A percentile compares a stretch with the other conserved stretches of the same genome.
These are phyloP conservation scores for Entomortierella parvispora DNA, from an alignment of 192 early-diverging fungal genomes.

Conservation along the genomic window DNA sequence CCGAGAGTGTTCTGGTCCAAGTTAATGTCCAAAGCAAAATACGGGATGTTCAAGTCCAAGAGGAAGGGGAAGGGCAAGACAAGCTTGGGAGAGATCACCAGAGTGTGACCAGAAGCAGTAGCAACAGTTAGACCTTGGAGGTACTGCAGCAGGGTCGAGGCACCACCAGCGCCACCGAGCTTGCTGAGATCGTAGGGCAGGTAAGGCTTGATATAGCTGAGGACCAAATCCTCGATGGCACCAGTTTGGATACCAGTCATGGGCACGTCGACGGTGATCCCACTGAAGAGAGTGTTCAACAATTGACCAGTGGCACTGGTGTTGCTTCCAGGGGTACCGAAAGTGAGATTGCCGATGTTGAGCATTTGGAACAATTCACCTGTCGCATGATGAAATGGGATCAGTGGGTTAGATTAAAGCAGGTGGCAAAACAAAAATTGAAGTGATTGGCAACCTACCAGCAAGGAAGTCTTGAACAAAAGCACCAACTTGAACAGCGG, in stretches of 20 bases:
- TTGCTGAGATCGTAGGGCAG: slow-evolving; percentile 23
- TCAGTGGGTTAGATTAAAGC: too few relatives aligned
- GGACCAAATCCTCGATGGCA: slow-evolving; percentile 15
- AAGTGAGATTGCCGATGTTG: slow-evolving; percentile 32
- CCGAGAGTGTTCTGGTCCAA: slow-evolving; percentile 14
- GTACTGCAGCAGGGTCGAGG: slow-evolving; percentile 4
- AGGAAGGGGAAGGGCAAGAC: slow-evolving; percentile 15
- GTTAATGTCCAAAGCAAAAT: slow-evolving; percentile 27
- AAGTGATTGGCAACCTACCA: neutral
- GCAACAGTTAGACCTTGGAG: slow-evolving; percentile 15
- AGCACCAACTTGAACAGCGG: slow-evolving; percentile 8
- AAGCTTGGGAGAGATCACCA: slow-evolving; percentile 17
- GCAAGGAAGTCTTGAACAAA: slow-evolving; percentile 23
- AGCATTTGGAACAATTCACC: slow-evolving; percentile 18
- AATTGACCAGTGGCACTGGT: slow-evolving; percentile 3
- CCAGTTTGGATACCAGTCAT: slow-evolving; percentile 16
- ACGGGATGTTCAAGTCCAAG: slow-evolving; percentile 24
- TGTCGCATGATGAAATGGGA: too few relatives aligned
- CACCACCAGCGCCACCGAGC: slow-evolving; percentile 6
- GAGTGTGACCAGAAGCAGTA: slow-evolving; percentile 25
- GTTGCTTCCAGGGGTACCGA: slow-evolving; percentile 6
- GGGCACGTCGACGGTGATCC: slow-evolving; percentile 14
- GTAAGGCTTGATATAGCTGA: slow-evolving; percentile 19
- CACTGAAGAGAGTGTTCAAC: slow-evolving; percentile 22
- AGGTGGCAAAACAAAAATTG: too few relatives aligned